A percentile compares a stretch with the other conserved stretches of the same genome.
Evolutionary conservation across 345 rosid species (phyloP).

Genomic region (Melaleuca alternifolia): DNA sequence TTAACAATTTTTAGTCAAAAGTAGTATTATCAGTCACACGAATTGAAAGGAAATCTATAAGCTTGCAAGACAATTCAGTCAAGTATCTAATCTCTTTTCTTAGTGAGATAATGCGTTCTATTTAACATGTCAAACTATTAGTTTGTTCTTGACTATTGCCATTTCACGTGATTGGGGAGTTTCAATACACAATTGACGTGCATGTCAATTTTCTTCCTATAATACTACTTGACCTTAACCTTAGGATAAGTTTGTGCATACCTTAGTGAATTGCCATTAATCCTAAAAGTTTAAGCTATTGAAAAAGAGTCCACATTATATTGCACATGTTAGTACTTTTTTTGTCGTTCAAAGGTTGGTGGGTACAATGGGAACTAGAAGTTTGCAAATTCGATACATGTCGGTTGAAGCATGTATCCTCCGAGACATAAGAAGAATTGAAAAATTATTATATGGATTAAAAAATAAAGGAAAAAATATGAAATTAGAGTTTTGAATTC

Average conservation of each 20-base stretch:
- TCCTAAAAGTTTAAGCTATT: not conserved
- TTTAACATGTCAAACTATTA: not conserved
- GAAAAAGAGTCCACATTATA: not conserved
- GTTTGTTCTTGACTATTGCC: not conserved
- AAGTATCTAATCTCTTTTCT: not conserved
- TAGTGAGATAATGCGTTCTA: rapidly evolving
- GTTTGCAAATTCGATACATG: rapidly evolving
- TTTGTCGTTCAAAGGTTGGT: not conserved
- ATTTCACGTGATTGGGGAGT: not conserved
- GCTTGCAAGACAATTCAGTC: not conserved
- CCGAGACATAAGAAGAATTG: rapidly evolving
- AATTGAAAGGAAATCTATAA: not conserved
- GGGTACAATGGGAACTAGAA: not conserved
- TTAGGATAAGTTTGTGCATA: not conserved
- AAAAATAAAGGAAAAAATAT: not conserved
- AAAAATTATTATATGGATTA: not conserved
- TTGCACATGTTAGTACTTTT: rapidly evolving
- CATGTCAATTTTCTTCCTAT: not conserved
- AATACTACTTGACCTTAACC: not conserved
- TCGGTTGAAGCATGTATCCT: not conserved
- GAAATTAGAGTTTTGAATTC: rapidly evolving
- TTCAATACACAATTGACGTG: rapidly evolving
- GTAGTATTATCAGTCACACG: rapidly evolving
- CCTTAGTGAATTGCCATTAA: not conserved
- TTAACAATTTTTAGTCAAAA: too few species aligned